Conservation (phyloP, 2,329 filamentous ascomycete genomes). For the Claviceps sp. region DNA sequence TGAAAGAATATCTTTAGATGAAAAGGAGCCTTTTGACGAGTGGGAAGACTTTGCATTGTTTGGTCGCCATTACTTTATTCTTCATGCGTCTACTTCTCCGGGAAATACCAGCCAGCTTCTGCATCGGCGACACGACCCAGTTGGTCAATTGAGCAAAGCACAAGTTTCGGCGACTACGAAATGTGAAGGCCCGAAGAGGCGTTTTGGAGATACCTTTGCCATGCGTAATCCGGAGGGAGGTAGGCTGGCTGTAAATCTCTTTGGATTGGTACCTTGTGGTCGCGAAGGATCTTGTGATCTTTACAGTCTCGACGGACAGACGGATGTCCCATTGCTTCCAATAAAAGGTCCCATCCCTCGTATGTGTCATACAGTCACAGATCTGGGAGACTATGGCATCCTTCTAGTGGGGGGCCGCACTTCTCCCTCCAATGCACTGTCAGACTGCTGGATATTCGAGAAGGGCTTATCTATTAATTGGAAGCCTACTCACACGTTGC, state of each 20-base stretch:
- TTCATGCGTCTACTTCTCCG: constrained; percentile 37
- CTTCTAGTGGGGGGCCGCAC: constrained; percentile 64
- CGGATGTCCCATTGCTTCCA: constrained; percentile 14
- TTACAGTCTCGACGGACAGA: constrained; percentile 19
- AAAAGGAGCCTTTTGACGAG: constrained; percentile 78
- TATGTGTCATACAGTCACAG: constrained; percentile 68
- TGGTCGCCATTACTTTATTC: constrained; percentile 69
- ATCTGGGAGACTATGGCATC: constrained; percentile 41
- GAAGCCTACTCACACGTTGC: constrained; percentile 52
- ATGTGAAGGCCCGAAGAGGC: constrained; percentile 26
- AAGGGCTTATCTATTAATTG: constrained; percentile 38
- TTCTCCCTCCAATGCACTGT: constrained; percentile 57
- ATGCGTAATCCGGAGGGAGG: constrained; percentile 23
- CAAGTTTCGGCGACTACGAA: constrained; percentile 7
- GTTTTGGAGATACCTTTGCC: constrained; percentile 46
- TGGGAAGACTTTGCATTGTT: constrained; percentile 92
- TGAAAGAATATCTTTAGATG: constrained; percentile 50
- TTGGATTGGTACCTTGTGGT: constrained; percentile 30
- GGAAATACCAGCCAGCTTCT: neutral
- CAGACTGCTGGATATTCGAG: constrained; percentile 64
- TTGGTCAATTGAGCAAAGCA: neutral
- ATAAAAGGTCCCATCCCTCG: constrained; percentile 23
- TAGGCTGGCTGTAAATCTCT: constrained; percentile 30
- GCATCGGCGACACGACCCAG: too few species aligned
- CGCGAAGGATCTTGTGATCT: constrained; percentile 38